These are phyloP conservation scores for Lecanoromycetidae sp. DNA, from an alignment of 2,329 filamentous ascomycete species.

Conservation along the genomic window DNA sequence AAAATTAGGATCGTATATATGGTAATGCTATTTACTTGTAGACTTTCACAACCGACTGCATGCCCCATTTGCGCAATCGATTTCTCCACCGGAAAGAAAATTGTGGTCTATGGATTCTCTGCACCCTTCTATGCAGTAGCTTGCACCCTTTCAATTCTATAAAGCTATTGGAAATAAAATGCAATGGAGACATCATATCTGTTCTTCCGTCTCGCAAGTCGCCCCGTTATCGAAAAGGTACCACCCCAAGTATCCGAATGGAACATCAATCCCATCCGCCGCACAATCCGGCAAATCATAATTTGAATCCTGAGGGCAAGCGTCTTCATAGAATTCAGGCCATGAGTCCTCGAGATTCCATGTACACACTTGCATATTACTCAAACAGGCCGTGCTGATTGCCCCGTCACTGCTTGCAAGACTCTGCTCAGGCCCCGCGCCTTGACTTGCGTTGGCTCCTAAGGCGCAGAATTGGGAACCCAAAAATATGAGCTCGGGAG, in stretches of 20 bases:
- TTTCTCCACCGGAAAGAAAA: no score
- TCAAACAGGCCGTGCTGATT: conserved; percentile 10
- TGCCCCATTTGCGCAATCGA: no score
- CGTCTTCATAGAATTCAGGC: neutral
- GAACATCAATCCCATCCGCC: neutral
- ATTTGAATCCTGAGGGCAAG: neutral
- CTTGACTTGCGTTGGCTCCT: conserved; percentile 5
- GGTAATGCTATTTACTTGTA: no score
- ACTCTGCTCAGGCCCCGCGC: conserved; percentile 2
- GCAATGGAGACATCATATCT: neutral
- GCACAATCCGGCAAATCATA: neutral
- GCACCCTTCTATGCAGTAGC: no score
- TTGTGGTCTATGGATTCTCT: no score
- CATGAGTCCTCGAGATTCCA: conserved; percentile 5
- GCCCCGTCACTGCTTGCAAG: neutral
- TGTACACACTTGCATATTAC: conserved; percentile 11
- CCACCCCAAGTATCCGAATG: neutral
- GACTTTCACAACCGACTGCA: no score
- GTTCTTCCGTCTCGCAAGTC: neutral
- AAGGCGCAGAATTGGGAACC: conserved; percentile 11
- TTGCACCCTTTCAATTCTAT: no score
- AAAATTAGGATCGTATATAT: no score
- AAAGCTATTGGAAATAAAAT: no score
- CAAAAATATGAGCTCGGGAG: conserved; percentile 7
- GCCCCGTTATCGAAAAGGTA: neutral